Evolutionary conservation across 2,329 filamentous ascomycete genomes (phyloP).

Genomic region (Sarocladium strictum): DNA sequence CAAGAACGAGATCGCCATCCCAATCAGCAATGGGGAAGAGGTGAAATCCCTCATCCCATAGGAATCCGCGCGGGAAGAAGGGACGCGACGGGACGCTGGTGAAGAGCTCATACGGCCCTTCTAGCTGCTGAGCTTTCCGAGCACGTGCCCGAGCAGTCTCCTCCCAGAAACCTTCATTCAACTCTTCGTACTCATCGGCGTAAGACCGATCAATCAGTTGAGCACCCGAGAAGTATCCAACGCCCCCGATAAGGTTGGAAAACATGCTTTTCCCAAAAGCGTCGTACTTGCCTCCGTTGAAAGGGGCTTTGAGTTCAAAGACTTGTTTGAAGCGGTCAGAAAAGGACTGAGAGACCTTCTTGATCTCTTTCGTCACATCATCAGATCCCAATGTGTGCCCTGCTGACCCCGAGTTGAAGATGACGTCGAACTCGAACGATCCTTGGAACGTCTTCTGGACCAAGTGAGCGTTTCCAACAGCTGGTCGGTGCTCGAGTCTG

Average conservation of each 20-base stretch:
- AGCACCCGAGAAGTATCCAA: constrained; percentile 91
- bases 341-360: constrained; percentile 61
- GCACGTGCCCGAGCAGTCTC: constrained; percentile 75
- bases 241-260: constrained; percentile 87
- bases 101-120: constrained; percentile 83
- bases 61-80: constrained; percentile 93
- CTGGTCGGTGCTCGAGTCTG: constrained; percentile 64
- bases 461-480: constrained; percentile 73
- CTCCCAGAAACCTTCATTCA: constrained; percentile 93
- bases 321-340: constrained; percentile 66
- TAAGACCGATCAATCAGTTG: constrained; percentile 86
- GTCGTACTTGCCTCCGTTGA: constrained; percentile 64
- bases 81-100: constrained; percentile 87
- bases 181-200: constrained; percentile 89
- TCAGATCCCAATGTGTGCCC: constrained; percentile 48
- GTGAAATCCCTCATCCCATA: constrained; percentile 99
- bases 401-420: constrained; percentile 77
- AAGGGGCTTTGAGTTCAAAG: constrained; percentile 65
- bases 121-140: constrained; percentile 60
- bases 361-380: constrained; percentile 65
- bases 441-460: constrained; percentile 91
- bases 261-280: constrained; percentile 85
- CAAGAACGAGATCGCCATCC: constrained; percentile 81
- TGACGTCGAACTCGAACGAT: constrained; percentile 84
- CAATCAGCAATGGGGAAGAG: constrained; percentile 86